Conservation (phyloP, 2,329 filamentous ascomycete species). For the Didymosphaeria variabile region DNA sequence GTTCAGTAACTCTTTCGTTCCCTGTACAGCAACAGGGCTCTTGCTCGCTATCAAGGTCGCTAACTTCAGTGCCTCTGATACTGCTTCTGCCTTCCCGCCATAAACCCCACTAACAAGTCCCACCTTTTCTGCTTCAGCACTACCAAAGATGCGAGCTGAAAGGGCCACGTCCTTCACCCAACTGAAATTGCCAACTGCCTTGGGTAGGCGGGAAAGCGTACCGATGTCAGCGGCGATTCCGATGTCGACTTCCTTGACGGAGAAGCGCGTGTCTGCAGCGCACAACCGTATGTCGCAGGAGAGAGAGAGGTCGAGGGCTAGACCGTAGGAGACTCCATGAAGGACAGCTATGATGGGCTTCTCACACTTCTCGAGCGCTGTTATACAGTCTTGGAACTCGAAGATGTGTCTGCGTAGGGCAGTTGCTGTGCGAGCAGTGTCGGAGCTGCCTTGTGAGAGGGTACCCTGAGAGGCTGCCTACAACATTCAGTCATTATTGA, state of each 20-base stretch:
- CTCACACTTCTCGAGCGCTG: slow-evolving; percentile 67
- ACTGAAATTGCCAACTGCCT: slow-evolving; percentile 72
- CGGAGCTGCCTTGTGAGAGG: slow-evolving; percentile 50
- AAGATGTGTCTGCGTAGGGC: slow-evolving; percentile 72
- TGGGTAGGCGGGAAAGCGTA: slow-evolving; percentile 76
- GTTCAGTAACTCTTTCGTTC: slow-evolving; percentile 87
- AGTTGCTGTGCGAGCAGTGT: slow-evolving; percentile 59
- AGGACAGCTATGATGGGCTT: slow-evolving; percentile 36
- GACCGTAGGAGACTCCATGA: slow-evolving; percentile 48
- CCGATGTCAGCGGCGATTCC: slow-evolving; percentile 83
- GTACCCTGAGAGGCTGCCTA: slow-evolving; percentile 68
- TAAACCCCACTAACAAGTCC: slow-evolving; percentile 75
- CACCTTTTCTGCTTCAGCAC: slow-evolving; percentile 73
- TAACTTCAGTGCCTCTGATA: slow-evolving; percentile 66
- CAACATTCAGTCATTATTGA: neutral
- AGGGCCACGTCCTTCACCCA: slow-evolving; percentile 85
- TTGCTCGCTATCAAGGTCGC: slow-evolving; percentile 76
- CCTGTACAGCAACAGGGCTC: slow-evolving; percentile 86
- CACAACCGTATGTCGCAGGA: slow-evolving; percentile 76
- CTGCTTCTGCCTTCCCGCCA: slow-evolving; percentile 66
- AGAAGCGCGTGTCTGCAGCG: slow-evolving; percentile 67
- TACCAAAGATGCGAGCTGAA: slow-evolving; percentile 73
- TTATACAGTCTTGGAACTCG: slow-evolving; percentile 83
- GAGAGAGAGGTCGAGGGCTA: slow-evolving; percentile 63
- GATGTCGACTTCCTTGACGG: slow-evolving; percentile 85